These are phyloP conservation scores for Backusella australiensis DNA, from an alignment of 192 early-diverging fungal genomes.

Conservation along the genomic window DNA sequence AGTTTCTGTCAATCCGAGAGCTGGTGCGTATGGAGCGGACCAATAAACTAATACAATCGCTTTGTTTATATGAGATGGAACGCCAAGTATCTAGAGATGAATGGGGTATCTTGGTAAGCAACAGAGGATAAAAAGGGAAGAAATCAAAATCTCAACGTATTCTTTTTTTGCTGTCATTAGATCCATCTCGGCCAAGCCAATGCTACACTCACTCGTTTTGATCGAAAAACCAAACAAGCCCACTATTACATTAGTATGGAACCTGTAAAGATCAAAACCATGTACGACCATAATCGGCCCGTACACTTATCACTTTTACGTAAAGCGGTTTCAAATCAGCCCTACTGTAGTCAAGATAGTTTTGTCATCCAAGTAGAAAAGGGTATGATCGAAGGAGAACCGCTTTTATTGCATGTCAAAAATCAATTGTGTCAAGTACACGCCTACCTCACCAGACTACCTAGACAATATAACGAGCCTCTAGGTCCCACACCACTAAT, in stretches of 20 bases:
- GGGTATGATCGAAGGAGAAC: conserved; percentile 21
- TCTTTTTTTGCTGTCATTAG: neutral
- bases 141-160: neutral
- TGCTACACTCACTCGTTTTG: conserved; percentile 22
- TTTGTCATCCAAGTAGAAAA: conserved; percentile 25
- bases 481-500: conserved; percentile 15
- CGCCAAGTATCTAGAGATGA: neutral
- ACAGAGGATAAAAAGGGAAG: neutral
- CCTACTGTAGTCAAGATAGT: conserved; percentile 9
- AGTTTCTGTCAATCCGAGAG: conserved; percentile 14
- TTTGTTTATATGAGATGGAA: conserved; percentile 18
- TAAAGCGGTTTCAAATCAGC: neutral
- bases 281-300: conserved; percentile 30
- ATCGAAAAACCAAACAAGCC: conserved; percentile 20
- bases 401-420: conserved; percentile 10
- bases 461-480: neutral
- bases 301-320: conserved; percentile 26
- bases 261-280: conserved; percentile 25
- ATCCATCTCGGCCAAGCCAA: conserved; percentile 30
- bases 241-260: conserved; percentile 25
- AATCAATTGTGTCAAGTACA: conserved; percentile 22
- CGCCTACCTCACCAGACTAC: conserved; percentile 20
- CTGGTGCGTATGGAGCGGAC: conserved; percentile 21
- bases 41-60: conserved; percentile 13
- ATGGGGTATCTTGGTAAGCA: conserved; percentile 10